Conservation (phyloP, 2,329 filamentous ascomycete species). For the Atkinsonella texensis region DNA sequence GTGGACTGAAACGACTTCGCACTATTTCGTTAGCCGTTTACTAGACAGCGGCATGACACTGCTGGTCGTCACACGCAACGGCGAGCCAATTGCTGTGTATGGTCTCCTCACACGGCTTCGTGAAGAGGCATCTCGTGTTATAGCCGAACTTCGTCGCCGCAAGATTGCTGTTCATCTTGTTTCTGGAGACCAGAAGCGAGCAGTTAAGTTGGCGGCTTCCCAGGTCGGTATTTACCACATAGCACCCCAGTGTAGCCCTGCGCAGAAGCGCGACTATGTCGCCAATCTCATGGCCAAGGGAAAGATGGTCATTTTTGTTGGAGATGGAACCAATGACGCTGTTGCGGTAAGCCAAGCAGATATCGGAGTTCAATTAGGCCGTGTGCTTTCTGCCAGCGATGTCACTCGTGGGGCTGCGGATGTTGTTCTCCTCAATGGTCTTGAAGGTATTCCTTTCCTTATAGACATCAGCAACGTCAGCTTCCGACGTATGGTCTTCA, state of each 20-base stretch:
- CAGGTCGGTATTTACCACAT: constrained; percentile 28
- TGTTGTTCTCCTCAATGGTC: constrained; percentile 40
- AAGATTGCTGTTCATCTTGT: constrained; percentile 41
- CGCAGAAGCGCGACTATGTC: constrained; percentile 43
- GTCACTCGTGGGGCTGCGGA: constrained; percentile 44
- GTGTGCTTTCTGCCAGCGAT: constrained; percentile 32
- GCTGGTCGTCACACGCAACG: constrained; percentile 15
- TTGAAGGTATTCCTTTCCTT: constrained; percentile 37
- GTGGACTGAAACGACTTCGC: constrained; percentile 24
- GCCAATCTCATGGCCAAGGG: constrained; percentile 20
- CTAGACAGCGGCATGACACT: constrained; percentile 14
- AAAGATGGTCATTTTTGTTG: constrained; percentile 41
- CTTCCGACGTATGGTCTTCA: constrained; percentile 38
- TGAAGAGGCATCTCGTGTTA: constrained; percentile 28
- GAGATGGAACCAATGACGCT: constrained; percentile 55
- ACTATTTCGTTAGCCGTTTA: constrained; percentile 11
- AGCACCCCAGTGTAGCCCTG: constrained; percentile 34
- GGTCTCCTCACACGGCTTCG: constrained; percentile 30
- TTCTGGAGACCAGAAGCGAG: constrained; percentile 40
- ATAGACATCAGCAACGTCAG: constrained; percentile 31
- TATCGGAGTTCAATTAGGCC: constrained; percentile 47
- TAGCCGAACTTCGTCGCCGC: constrained; percentile 31
- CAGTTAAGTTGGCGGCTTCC: constrained; percentile 36
- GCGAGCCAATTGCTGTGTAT: constrained; percentile 30
- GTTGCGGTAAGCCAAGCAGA: constrained; percentile 47